A percentile compares a stretch with the other conserved stretches of the same genome.
These are phyloP conservation scores for Trypanosoma vivax DNA, from an alignment of 208 protist genomes.

Conservation along the genomic window DNA sequence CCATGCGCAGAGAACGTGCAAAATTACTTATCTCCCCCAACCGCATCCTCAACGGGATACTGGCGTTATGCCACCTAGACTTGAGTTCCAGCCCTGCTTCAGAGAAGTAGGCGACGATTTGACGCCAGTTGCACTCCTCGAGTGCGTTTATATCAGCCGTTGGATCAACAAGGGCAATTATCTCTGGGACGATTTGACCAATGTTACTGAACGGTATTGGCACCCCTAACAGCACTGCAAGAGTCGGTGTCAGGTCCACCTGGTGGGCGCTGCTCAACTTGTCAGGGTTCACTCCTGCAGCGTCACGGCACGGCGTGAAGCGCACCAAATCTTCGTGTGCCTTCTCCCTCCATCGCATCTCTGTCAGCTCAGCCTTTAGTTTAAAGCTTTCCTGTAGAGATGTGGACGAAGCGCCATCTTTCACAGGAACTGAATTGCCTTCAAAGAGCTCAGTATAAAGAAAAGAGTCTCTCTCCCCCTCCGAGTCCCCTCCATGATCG, in stretches of 20 bases:
- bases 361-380: slow-evolving; percentile 12
- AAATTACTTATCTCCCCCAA: slow-evolving; percentile 48
- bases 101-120: slow-evolving; percentile 38
- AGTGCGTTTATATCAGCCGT: slow-evolving; percentile 23
- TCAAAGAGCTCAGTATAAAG: slow-evolving; percentile 72
- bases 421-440: neutral
- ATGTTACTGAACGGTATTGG: slow-evolving; percentile 95
- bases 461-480: slow-evolving; percentile 81
- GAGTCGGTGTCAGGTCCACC: slow-evolving; percentile 92
- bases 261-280: slow-evolving; percentile 78
- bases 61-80: neutral
- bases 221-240: slow-evolving; percentile 85
- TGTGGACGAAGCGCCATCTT: neutral
- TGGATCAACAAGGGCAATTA: slow-evolving; percentile 49
- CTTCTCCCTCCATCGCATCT: slow-evolving; percentile 24
- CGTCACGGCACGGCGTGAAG: slow-evolving; percentile 26
- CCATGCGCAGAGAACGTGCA: slow-evolving; percentile 31
- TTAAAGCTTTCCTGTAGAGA: neutral
- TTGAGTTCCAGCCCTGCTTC: slow-evolving; percentile 24
- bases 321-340: slow-evolving; percentile 32
- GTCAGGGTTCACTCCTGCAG: slow-evolving; percentile 20
- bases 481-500: slow-evolving; percentile 91
- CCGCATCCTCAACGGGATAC: slow-evolving; percentile 13
- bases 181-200: slow-evolving; percentile 87
- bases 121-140: slow-evolving; percentile 48